Conservation (phyloP, 208 protist species). For the Plasmodiophora brassicae region DNA sequence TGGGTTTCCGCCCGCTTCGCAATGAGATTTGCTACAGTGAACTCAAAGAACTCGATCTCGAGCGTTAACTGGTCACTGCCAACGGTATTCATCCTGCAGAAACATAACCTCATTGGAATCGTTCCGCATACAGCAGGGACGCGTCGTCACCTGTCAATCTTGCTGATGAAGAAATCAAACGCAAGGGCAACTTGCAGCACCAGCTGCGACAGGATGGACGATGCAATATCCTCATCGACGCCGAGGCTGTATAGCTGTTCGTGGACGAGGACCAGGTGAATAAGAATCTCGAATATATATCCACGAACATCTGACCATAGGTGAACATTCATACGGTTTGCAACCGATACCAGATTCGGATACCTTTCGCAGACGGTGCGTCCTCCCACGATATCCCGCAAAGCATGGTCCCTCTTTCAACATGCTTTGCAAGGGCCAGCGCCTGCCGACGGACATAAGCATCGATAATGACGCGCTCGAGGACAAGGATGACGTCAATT, state of each 20-base stretch:
- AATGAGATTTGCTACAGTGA: not conserved
- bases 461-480: not conserved
- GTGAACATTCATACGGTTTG: no score
- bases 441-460: not conserved
- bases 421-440: not conserved
- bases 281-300: not conserved
- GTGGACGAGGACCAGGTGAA: not conserved
- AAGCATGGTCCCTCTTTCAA: not conserved
- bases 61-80: not conserved
- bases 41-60: constrained; percentile 20
- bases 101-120: not conserved
- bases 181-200: not conserved
- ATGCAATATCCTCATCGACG: not conserved
- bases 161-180: not conserved
- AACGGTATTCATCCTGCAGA: not conserved
- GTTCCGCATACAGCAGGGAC: not conserved
- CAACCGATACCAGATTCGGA: no score
- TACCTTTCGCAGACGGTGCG: not conserved
- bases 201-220: not conserved
- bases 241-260: not conserved
- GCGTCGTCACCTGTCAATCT: not conserved
- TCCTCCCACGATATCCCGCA: not conserved
- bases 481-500: not conserved
- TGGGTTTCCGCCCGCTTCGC: not conserved
- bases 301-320: not conserved